Conservation (phyloP, 2,329 filamentous ascomycete species). For the Fusarium euwallaceae region DNA sequence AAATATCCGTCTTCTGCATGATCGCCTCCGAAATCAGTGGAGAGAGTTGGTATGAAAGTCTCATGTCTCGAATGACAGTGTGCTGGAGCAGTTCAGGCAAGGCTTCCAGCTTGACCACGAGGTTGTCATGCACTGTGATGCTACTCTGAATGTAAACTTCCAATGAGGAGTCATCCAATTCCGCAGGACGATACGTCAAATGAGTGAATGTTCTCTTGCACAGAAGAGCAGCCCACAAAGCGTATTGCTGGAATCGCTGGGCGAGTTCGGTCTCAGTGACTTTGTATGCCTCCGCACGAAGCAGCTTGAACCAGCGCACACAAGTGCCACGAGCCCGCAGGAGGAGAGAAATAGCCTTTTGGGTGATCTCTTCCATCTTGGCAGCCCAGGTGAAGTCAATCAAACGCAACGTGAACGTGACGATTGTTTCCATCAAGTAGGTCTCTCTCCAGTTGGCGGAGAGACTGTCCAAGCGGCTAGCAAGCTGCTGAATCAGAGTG, state of each 20-base stretch:
- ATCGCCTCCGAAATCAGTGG: slow-evolving; percentile 22
- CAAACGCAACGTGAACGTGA: slow-evolving; percentile 63
- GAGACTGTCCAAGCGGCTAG: slow-evolving; percentile 59
- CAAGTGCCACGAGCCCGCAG: slow-evolving; percentile 51
- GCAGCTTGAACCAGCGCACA: slow-evolving; percentile 61
- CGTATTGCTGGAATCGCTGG: slow-evolving; percentile 55
- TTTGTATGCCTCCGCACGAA: slow-evolving; percentile 60
- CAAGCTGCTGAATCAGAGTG: slow-evolving; percentile 62
- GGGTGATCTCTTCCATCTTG: not conserved
- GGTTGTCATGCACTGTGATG: slow-evolving; percentile 42
- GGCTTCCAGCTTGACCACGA: slow-evolving; percentile 40
- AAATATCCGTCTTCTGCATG: slow-evolving; percentile 18
- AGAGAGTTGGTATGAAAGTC: slow-evolving; percentile 35
- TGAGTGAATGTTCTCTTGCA: slow-evolving; percentile 58
- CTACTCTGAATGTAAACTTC: slow-evolving; percentile 41
- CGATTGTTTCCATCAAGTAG: slow-evolving; percentile 68
- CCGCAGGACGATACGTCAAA: not conserved
- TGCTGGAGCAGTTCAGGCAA: slow-evolving; percentile 33
- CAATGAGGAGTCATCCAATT: slow-evolving; percentile 26
- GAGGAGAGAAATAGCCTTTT: slow-evolving; percentile 19
- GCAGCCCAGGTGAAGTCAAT: slow-evolving; percentile 38
- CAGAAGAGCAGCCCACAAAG: slow-evolving; percentile 68
- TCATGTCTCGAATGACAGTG: slow-evolving; percentile 40
- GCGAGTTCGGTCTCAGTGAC: slow-evolving; percentile 55
- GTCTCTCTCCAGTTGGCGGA: slow-evolving; percentile 71